phyloP scores from a whole-genome alignment of 768 basidiomycete species.

The Scleroderma bovista region DNA sequence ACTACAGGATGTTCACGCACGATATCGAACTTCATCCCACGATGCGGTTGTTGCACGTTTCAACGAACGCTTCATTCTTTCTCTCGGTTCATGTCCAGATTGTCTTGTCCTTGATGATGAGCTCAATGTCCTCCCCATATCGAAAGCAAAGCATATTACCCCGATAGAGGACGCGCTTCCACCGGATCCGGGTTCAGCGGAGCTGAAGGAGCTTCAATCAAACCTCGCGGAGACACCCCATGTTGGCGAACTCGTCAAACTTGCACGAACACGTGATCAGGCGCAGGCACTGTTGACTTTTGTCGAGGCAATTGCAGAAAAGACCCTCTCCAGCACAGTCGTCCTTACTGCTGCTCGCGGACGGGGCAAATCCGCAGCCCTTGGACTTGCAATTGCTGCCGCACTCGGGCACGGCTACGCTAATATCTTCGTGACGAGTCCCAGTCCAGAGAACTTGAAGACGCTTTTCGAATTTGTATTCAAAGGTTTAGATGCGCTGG shows the following conservation, averaged over 20 bases:
- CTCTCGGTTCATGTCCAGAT: constrained; percentile 87
- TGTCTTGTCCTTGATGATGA: constrained; percentile 97
- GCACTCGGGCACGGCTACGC: constrained; percentile 92
- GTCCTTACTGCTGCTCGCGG: constrained; percentile 93
- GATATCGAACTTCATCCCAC: constrained; percentile 90
- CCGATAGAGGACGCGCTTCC: constrained; percentile 42
- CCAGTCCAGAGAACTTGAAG: constrained; percentile 95
- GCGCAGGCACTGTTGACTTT: constrained; percentile 93
- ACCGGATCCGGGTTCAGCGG: constrained; percentile 44
- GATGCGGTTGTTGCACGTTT: constrained; percentile 89
- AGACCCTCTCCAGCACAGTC: constrained; percentile 90
- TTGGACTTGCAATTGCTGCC: constrained; percentile 92
- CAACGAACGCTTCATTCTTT: constrained; percentile 98
- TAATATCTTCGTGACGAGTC: constrained; percentile 97
- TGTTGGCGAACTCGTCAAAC: constrained; percentile 82
- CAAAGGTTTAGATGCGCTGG: constrained; percentile 90
- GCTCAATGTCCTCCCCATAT: constrained; percentile 94
- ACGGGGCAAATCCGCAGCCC: constrained; percentile 92
- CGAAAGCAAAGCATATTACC: constrained; percentile 87
- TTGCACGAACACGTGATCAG: constrained; percentile 91
- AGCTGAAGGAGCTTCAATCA: constrained; percentile 74
- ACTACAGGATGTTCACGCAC: constrained; percentile 87
- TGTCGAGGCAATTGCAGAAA: constrained; percentile 88
- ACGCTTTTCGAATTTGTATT: constrained; percentile 98
- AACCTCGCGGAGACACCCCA: constrained; percentile 78